Conservation (phyloP, 1,284 basidiomycete species). For the Gomphus sp. region DNA sequence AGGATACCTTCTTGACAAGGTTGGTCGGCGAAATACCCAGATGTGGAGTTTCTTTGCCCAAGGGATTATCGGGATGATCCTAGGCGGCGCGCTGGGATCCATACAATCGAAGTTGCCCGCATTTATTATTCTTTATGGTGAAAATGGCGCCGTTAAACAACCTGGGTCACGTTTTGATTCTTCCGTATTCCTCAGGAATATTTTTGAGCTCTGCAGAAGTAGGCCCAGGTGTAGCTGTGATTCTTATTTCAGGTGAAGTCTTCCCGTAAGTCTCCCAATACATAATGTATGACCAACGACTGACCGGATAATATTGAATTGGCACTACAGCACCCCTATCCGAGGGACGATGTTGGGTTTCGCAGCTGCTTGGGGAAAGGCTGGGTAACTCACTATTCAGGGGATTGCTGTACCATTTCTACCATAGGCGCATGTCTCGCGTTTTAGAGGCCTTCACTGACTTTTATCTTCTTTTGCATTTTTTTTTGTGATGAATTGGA, state of each 20-base stretch:
- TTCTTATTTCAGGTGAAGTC: not conserved
- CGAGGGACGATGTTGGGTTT: not conserved
- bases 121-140: conserved; percentile 14
- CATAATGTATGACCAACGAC: not conserved
- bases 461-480: too few relatives aligned
- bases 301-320: not conserved
- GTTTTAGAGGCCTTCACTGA: too few relatives aligned
- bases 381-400: not conserved
- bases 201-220: conserved; percentile 14
- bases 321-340: not conserved
- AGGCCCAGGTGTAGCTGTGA: conserved; percentile 12
- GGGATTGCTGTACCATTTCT: too few relatives aligned
- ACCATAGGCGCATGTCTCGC: too few relatives aligned
- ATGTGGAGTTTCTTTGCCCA: conserved; percentile 9
- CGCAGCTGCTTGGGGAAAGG: not conserved
- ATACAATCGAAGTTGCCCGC: conserved; percentile 12
- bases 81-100: conserved; percentile 13
- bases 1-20: conserved; percentile 10
- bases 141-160: too few relatives aligned
- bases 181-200: not conserved
- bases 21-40: conserved; percentile 13
- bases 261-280: not conserved
- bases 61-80: conserved; percentile 13
- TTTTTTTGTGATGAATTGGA: too few relatives aligned
- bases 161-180: too few relatives aligned